A percentile compares a stretch with the other conserved stretches of the same genome.
These are phyloP conservation scores for Nannochloris sp. DNA, from an alignment of 139 green algal genomes.

Conservation along the genomic window DNA sequence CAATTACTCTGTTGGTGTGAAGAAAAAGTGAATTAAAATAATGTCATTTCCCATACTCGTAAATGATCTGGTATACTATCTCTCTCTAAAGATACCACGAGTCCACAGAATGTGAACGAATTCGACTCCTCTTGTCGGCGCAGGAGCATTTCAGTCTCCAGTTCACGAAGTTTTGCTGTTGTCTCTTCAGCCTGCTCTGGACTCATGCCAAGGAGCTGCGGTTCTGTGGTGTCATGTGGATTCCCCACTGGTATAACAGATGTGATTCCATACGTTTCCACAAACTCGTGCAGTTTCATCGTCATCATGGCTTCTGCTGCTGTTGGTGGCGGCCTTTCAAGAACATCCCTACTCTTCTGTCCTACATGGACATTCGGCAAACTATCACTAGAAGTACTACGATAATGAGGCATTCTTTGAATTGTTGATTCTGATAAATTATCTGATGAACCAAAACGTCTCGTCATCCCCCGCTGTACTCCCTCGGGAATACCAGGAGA, in stretches of 20 bases:
- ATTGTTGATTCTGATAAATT: not conserved
- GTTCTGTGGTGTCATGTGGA: conserved; percentile 25
- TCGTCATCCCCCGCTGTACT: not conserved
- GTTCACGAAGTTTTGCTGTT: conserved; percentile 25
- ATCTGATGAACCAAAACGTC: not conserved
- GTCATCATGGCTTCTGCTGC: conserved; percentile 19
- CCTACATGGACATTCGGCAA: not conserved
- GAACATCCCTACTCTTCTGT: not conserved
- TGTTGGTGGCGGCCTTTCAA: not conserved
- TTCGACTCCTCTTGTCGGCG: conserved; percentile 17
- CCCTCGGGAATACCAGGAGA: not conserved
- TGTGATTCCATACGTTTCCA: conserved; percentile 10
- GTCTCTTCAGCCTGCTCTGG: conserved; percentile 35
- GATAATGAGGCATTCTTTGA: not conserved
- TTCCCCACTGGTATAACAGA: conserved; percentile 17
- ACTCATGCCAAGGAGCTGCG: conserved; percentile 32
- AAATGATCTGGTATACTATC: conserved; percentile 28
- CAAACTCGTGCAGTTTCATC: conserved; percentile 8
- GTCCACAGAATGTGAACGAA: conserved; percentile 19
- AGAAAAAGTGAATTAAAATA: conserved; percentile 1
- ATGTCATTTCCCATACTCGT: conserved; percentile 32
- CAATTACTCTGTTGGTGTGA: conserved; percentile 58
- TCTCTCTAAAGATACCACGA: conserved; percentile 13
- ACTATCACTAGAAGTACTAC: conserved; percentile 5
- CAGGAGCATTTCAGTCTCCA: conserved; percentile 32